Evolutionary conservation across 2,329 filamentous ascomycete genomes (phyloP).

Genomic region (Pestalotiopsis sp.): DNA sequence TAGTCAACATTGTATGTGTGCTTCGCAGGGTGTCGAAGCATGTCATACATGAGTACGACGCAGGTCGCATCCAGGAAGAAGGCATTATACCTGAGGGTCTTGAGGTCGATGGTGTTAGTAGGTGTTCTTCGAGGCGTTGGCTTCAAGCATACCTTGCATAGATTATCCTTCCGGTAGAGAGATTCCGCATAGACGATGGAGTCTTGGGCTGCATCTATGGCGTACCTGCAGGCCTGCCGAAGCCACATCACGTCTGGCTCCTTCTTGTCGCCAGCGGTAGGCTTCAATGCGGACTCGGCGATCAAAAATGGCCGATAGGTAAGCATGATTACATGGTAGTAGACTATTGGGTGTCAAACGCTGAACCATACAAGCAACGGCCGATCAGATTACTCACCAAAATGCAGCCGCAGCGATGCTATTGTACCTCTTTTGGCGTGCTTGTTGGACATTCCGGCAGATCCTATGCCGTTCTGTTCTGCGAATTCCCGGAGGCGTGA

Average conservation of each 20-base stretch:
- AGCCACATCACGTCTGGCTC: conserved; percentile 29
- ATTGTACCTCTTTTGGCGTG: conserved; percentile 10
- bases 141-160: conserved; percentile 14
- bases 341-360: conserved; percentile 14
- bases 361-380: not conserved
- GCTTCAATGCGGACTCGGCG: conserved; percentile 23
- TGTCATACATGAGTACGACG: conserved; percentile 32
- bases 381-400: conserved; percentile 10
- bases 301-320: conserved; percentile 29
- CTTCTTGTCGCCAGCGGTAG: conserved; percentile 11
- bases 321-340: conserved; percentile 25
- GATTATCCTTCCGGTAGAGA: conserved; percentile 17
- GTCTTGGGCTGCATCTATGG: conserved; percentile 33
- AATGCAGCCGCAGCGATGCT: conserved; percentile 21
- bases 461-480: conserved; percentile 21
- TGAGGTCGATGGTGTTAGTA: not conserved
- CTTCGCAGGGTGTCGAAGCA: conserved; percentile 29
- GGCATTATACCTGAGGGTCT: conserved; percentile 22
- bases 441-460: conserved; percentile 12
- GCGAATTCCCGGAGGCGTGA: conserved; percentile 25
- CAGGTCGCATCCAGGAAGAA: conserved; percentile 34
- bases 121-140: not conserved
- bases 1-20: conserved; percentile 32
- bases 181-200: conserved; percentile 24
- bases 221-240: conserved; percentile 31